These are phyloP conservation scores for Geotrichum armillariae DNA, from an alignment of 1,139 yeast species.

Conservation along the genomic window DNA sequence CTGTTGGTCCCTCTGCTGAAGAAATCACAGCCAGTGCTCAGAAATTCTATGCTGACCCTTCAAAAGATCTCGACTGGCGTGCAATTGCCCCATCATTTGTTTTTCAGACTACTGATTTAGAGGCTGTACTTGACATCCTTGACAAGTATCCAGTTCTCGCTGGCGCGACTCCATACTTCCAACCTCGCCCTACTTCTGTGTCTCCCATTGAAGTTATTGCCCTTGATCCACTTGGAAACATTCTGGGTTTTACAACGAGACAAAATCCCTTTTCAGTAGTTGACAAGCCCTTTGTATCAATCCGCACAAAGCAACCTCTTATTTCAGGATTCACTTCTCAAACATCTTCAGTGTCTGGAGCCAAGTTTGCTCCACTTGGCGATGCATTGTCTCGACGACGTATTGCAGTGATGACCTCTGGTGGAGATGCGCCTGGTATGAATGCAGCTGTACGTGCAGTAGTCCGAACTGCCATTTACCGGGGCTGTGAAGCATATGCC, in stretches of 20 bases:
- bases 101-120: slow-evolving; percentile 34
- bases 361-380: slow-evolving; percentile 7
- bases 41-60: slow-evolving; percentile 25
- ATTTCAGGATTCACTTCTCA: slow-evolving; percentile 9
- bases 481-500: slow-evolving; percentile 93
- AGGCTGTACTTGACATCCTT: slow-evolving; percentile 21
- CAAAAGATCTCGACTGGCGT: slow-evolving; percentile 40
- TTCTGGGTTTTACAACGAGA: slow-evolving; percentile 55
- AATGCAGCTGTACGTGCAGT: slow-evolving; percentile 94
- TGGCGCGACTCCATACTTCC: slow-evolving; percentile 27
- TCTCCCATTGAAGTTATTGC: slow-evolving; percentile 48
- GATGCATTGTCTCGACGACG: slow-evolving; percentile 42
- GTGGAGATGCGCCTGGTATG: slow-evolving; percentile 99
- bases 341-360: slow-evolving; percentile 4
- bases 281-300: slow-evolving; percentile 20
- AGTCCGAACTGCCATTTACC: slow-evolving; percentile 82
- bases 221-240: slow-evolving; percentile 60
- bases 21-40: slow-evolving; percentile 24
- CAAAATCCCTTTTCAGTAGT: slow-evolving; percentile 37
- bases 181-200: slow-evolving; percentile 38
- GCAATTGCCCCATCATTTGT: slow-evolving; percentile 38
- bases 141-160: slow-evolving; percentile 20
- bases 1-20: slow-evolving; percentile 29
- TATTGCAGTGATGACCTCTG: slow-evolving; percentile 96
- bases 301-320: slow-evolving; percentile 11